Percentiles rank a stretch among this genome's conserved stretches.
Conservation (phyloP, 768 basidiomycete genomes). For the Terana coerulea region DNA sequence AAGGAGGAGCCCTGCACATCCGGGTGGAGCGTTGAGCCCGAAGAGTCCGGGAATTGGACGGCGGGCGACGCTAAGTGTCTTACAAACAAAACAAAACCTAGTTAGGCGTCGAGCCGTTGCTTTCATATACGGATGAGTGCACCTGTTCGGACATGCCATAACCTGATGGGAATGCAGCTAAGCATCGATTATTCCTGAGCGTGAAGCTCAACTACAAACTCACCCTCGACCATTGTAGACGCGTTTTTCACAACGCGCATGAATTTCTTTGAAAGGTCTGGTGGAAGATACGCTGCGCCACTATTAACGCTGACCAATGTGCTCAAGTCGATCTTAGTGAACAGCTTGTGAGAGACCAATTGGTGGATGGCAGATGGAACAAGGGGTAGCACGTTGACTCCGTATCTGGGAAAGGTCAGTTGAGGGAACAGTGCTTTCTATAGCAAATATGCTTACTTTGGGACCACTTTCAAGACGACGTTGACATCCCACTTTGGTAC, state of each 20-base stretch:
- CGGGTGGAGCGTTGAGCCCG: slow-evolving; percentile 34
- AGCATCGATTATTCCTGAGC: too few species aligned
- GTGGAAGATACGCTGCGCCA: slow-evolving; percentile 14
- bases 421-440: not conserved
- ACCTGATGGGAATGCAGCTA: slow-evolving; percentile 40
- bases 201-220: too few species aligned
- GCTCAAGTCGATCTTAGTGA: slow-evolving; percentile 8
- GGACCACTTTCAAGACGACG: slow-evolving; percentile 6
- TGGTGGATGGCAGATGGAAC: slow-evolving; percentile 15
- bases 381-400: slow-evolving; percentile 8
- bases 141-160: slow-evolving; percentile 47
- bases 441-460: slow-evolving; percentile 4
- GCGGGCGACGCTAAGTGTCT: slow-evolving; percentile 54
- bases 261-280: slow-evolving; percentile 4
- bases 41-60: slow-evolving; percentile 46
- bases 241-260: slow-evolving; percentile 2
- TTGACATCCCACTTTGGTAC: slow-evolving; percentile 12
- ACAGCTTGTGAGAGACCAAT: slow-evolving; percentile 6
- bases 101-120: not conserved
- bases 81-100: not conserved
- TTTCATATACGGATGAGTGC: not conserved
- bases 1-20: slow-evolving; percentile 53
- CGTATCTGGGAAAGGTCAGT: slow-evolving; percentile 7
- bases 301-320: slow-evolving; percentile 1
- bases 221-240: slow-evolving; percentile 4